Evolutionary conservation across 805 yeast species (phyloP), one percentile per base, ranked within the genome.

Genomic region (Candida chilensis): DNA sequence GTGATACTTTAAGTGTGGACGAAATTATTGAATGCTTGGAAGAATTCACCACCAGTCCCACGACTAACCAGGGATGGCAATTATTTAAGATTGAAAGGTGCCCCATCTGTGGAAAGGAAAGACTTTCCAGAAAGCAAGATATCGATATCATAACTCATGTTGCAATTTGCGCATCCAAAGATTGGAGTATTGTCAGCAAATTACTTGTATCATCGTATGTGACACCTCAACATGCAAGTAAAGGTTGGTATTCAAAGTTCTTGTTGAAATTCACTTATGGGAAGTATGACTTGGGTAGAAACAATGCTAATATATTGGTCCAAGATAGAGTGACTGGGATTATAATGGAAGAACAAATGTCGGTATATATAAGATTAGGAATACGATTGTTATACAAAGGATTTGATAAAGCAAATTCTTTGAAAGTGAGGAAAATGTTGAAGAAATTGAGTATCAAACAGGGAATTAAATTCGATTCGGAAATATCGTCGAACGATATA

Each of bases 281-380:
- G 0, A 81, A 81, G 43, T 81, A 87, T 48, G 75, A 77, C 29
- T 55, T 90, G 21, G 96, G 96, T 2, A 77, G 79, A 16, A 85
- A 90, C 47, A 86, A 94, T 28, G 98, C 96, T 7, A 90, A 90
- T 47, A 90, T 92, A 18, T 60, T 92, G 29, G 96, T 90, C 2
- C 97, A 92, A 51, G 96, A 92, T 50, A 65, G 98, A 37, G 63
- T 70, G 12, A 79, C 96, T 0, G 98, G 98, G 0, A 69, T 84
- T 27, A 74, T 90, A n/a, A 54, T 82, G 46, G 97, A 90, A 49
- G 98, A 90, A 45, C 86, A 86, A 44, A 90, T 92, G 83, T 78
- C 88, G 34, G 74, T 83, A 2, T 84, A 84, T 44, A 92, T 92
- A 8, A 64, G 96, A 29, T 48, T 92, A 21, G 98, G 97, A 0